phyloP scores from a whole-genome alignment of 1,284 basidiomycete genomes.

The Cutaneotrichosporon cutaneum region DNA sequence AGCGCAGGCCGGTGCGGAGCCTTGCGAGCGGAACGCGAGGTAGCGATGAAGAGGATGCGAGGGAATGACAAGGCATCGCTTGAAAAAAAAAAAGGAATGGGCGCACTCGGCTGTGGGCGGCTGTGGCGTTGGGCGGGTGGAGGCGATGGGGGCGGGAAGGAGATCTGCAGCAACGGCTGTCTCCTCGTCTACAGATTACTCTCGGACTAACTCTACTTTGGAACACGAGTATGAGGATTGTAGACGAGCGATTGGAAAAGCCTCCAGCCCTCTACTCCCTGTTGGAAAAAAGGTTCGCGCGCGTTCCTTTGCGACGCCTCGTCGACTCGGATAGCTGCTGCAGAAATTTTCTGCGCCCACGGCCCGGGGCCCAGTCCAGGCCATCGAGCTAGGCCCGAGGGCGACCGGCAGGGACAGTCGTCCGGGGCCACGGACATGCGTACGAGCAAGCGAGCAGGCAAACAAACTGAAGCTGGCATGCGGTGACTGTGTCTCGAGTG shows the following conservation, averaged over 20 bases:
- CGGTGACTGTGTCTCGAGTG: too few species aligned
- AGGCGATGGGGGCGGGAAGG: background rate
- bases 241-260: background rate
- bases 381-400: too few species aligned
- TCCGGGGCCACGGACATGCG: background rate
- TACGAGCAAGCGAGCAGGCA: too few species aligned
- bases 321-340: too few species aligned
- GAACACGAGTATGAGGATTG: too few species aligned
- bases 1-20: background rate
- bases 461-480: too few species aligned
- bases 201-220: background rate
- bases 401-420: background rate
- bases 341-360: too few species aligned
- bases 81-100: background rate
- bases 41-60: background rate
- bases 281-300: background rate
- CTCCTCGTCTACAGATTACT: too few species aligned
- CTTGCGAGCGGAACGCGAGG: slow-evolving; percentile 1
- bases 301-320: too few species aligned
- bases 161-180: too few species aligned
- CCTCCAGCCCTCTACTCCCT: background rate
- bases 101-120: background rate
- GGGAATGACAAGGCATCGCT: background rate
- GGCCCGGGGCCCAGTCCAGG: too few species aligned
- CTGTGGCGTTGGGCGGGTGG: background rate